A percentile compares a stretch with the other conserved stretches of the same genome.
phyloP scores from a whole-genome alignment of 2,329 filamentous ascomycete genomes.

The Thielaviopsis populi region DNA sequence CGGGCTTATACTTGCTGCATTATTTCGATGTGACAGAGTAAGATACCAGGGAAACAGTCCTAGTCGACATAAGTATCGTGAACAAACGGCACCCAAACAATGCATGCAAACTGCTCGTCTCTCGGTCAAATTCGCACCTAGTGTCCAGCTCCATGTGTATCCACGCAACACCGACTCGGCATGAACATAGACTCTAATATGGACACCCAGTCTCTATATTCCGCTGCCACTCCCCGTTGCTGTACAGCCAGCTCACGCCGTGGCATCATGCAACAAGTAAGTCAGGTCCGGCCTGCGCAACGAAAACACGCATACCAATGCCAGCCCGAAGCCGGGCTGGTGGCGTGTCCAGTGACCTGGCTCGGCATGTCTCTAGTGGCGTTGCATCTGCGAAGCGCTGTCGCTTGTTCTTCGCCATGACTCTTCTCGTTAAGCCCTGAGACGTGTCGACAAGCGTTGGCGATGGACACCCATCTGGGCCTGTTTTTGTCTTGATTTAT shows the following conservation, averaged over 20 bases:
- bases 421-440: not conserved
- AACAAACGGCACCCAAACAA: not conserved
- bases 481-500: not conserved
- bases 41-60: not conserved
- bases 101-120: no score
- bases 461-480: not conserved
- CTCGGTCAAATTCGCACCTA: not conserved
- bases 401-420: not conserved
- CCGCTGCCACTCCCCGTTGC: not conserved
- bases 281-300: not conserved
- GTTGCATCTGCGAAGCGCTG: not conserved
- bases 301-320: not conserved
- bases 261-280: not conserved
- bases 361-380: not conserved
- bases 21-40: slow-evolving; percentile 22
- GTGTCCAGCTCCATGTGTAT: not conserved
- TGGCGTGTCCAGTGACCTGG: not conserved
- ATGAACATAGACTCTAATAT: not conserved
- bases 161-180: not conserved
- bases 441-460: not conserved
- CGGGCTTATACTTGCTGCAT: slow-evolving; percentile 21
- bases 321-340: not conserved
- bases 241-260: not conserved
- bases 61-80: not conserved
- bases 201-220: not conserved